A percentile compares a stretch with the other conserved stretches of the same genome.
phyloP scores from a whole-genome alignment of 2,329 filamentous ascomycete genomes.

The Colletotrichum sp. region DNA sequence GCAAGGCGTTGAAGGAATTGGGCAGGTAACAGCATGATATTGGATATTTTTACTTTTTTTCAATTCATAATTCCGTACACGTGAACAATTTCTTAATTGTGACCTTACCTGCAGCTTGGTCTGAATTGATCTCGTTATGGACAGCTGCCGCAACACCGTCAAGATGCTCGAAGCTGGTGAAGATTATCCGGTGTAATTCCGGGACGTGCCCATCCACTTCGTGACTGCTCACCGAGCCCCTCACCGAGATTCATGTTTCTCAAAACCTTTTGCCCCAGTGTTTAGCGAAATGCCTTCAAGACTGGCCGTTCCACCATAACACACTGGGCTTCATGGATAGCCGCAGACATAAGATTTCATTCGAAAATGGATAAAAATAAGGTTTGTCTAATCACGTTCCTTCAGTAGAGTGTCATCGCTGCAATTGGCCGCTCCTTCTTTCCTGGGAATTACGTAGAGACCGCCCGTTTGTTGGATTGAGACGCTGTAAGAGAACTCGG shows the following conservation, averaged over 20 bases:
- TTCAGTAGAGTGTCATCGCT: background rate
- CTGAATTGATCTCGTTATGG: too few species aligned
- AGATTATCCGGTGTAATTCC: too few species aligned
- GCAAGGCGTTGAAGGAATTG: constrained; percentile 8
- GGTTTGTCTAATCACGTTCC: background rate
- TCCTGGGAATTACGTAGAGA: background rate
- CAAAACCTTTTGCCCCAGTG: constrained; percentile 1
- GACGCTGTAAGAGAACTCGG: too few species aligned
- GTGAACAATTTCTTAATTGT: too few species aligned
- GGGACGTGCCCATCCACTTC: too few species aligned
- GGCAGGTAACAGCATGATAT: background rate
- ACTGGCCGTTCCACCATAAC: background rate
- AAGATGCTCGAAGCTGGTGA: too few species aligned
- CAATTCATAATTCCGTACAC: background rate
- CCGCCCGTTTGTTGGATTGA: background rate
- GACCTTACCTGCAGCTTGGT: too few species aligned
- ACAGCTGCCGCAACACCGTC: too few species aligned
- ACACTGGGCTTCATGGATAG: background rate
- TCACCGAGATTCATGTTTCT: background rate
- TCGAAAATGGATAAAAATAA: constrained; percentile 16
- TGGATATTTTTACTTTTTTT: background rate
- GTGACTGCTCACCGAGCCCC: background rate
- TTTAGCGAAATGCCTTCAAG: background rate
- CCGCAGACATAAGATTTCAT: background rate
- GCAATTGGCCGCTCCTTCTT: background rate